Percentiles rank a stretch among this genome's conserved stretches.
Conservation (phyloP, 2,329 filamentous ascomycete genomes). For the Trichoderma aggressivum region DNA sequence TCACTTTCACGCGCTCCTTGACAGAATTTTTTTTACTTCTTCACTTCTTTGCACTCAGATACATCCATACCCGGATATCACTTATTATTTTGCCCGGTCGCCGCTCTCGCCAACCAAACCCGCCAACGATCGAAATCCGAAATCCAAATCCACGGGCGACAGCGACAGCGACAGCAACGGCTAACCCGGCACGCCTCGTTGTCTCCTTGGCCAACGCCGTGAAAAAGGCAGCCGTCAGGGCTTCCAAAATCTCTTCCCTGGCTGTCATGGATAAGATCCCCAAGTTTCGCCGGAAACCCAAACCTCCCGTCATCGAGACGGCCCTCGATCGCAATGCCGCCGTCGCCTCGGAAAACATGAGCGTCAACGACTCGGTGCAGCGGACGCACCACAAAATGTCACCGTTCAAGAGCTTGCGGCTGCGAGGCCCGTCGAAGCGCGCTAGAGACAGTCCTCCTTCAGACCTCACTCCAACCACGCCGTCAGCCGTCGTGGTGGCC, state of each 20-base stretch:
- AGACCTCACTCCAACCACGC: slow-evolving; percentile 30
- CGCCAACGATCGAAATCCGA: slow-evolving; percentile 22
- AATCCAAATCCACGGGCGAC: neutral
- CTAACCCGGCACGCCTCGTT: slow-evolving; percentile 62
- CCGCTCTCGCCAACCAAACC: neutral
- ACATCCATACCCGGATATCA: neutral
- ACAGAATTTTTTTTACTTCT: neutral
- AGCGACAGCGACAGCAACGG: neutral
- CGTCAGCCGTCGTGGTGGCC: slow-evolving; percentile 32
- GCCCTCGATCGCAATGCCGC: slow-evolving; percentile 35
- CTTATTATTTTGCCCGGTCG: neutral
- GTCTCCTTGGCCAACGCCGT: slow-evolving; percentile 29
- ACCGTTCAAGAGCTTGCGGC: slow-evolving; percentile 44
- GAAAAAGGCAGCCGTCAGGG: slow-evolving; percentile 34
- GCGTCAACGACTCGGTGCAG: slow-evolving; percentile 26
- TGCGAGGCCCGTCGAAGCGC: slow-evolving; percentile 46
- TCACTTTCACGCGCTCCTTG: slow-evolving; percentile 4
- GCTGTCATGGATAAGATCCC: slow-evolving; percentile 41
- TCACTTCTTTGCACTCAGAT: neutral
- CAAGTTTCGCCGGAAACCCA: slow-evolving; percentile 43
- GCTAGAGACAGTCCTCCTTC: slow-evolving; percentile 42
- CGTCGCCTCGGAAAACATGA: slow-evolving; percentile 26
- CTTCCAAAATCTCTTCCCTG: neutral
- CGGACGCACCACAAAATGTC: slow-evolving; percentile 31
- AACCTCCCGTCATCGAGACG: slow-evolving; percentile 42